Evolutionary conservation across 257 asterid species (phyloP).

Genomic region (Gentiana macrophylla): DNA sequence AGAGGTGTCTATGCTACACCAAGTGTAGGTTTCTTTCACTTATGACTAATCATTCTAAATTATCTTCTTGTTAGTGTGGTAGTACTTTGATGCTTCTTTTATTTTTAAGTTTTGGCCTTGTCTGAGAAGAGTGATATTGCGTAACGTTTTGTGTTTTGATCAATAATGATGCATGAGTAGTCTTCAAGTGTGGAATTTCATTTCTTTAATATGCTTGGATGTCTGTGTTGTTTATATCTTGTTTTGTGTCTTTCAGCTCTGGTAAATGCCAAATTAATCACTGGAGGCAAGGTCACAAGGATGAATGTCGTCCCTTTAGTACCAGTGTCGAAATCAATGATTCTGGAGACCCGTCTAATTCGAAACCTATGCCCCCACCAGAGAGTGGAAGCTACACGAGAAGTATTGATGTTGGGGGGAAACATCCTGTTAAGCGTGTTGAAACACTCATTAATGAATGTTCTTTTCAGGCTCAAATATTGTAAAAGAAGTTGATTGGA

Average conservation of each 20-base stretch:
- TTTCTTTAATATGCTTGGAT: not conserved
- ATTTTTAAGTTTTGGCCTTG: no score
- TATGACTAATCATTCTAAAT: no score
- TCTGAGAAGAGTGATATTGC: not conserved
- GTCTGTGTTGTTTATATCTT: conserved; percentile 4
- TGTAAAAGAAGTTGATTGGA: conserved; percentile 14
- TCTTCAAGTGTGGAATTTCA: not conserved
- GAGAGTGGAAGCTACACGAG: conserved; percentile 18
- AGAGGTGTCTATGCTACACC: no score
- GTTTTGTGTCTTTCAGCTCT: conserved; percentile 46
- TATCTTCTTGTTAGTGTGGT: no score
- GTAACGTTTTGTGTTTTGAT: not conserved
- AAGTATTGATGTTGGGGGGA: conserved; percentile 21
- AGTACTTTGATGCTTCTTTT: no score
- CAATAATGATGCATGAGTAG: not conserved
- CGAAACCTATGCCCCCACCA: conserved; percentile 23
- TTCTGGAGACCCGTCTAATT: conserved; percentile 14
- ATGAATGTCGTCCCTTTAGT: conserved; percentile 50
- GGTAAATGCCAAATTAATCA: conserved; percentile 69
- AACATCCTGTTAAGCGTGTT: conserved; percentile 16
- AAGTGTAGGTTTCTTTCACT: no score
- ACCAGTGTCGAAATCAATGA: conserved; percentile 18
- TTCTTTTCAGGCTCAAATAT: conserved; percentile 17
- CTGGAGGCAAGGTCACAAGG: conserved; percentile 88
- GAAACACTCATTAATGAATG: conserved; percentile 17